Conservation (phyloP, 2,329 filamentous ascomycete genomes). For the Fusarium illudens region DNA sequence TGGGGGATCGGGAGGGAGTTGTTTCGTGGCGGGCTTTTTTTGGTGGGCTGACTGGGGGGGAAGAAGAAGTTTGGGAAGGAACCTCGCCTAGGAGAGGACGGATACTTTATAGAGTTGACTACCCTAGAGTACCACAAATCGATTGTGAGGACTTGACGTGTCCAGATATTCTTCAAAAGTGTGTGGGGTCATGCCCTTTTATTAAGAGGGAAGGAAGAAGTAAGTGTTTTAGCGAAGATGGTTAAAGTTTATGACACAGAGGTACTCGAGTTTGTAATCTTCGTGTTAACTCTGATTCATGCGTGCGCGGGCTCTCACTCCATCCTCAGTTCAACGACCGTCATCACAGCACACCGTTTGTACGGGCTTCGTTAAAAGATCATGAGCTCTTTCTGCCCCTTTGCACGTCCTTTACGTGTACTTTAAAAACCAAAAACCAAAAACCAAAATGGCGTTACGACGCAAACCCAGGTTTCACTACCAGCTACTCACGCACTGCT, state of each 20-base stretch:
- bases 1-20: constrained; percentile 11
- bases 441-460: too few species aligned
- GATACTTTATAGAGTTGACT: background rate
- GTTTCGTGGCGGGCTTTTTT: constrained; percentile 17
- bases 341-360: background rate
- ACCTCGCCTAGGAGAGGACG: constrained; percentile 17
- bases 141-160: too few species aligned
- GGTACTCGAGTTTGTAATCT: background rate
- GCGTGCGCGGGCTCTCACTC: too few species aligned
- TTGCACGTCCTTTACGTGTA: fast-evolving
- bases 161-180: too few species aligned
- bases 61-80: constrained; percentile 16
- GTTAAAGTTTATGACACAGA: too few species aligned
- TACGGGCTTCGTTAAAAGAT: background rate
- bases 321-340: background rate
- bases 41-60: constrained; percentile 23
- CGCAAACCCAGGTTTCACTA: too few species aligned
- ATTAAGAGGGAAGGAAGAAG: too few species aligned
- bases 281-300: background rate
- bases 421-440: background rate
- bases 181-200: too few species aligned
- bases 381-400: background rate
- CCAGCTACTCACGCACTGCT: too few species aligned
- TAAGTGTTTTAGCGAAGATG: too few species aligned
- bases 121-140: constrained; percentile 18